Base-by-base conservation (phyloP, 163 green algal genomes). In the Volvox carteri region DNA sequence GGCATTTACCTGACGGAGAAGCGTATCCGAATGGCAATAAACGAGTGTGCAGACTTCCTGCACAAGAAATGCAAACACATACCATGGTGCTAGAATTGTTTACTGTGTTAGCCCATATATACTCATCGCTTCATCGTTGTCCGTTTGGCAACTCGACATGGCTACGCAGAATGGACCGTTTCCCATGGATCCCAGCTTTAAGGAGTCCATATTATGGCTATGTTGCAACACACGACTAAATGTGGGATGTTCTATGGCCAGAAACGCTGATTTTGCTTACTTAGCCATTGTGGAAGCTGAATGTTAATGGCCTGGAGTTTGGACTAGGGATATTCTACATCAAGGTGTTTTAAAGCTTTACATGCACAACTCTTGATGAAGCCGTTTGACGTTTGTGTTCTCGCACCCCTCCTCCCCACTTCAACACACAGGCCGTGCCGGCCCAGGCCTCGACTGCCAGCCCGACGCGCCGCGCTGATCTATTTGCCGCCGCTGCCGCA, bases 151-250 rank as follows among this genome's bases (percentile, higher is more conserved):
- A 72, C 60, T 72, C 60, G 46, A 78, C 37, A 78, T 78, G 70
- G 70, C 70, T 41, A 78, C 70, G 70, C 70, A 37, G 6, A 54
- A 39, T 37, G 41, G 18, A 37, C 70, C 37, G 18, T 54, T 87
- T 14, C 81, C 81, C 19, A 56, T 87, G 5, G 84, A 89, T 16
- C 84, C 84, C 5, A 84, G 16, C 11, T 75, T 81, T 16, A 83
- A 83, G 42, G 84, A 89, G 28, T 60, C 84, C 0, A 75, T 89
- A 4, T 39, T 60, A 0, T 89, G 68, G 84, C 50, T 89, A 19
- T 89, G 68, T 41, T 89, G 84, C 84, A 89, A 89, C 39, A 60
- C 74, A 21, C 84, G 84, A 7, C 11, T 48, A 28, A 89, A 89
- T 35, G 84, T 89, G n/a, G 7, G 81, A 48, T 65, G 6, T 30